A percentile compares a stretch with the other conserved stretches of the same genome.
phyloP scores from a whole-genome alignment of 805 yeast species.

The Kregervanrija fluxuum region DNA sequence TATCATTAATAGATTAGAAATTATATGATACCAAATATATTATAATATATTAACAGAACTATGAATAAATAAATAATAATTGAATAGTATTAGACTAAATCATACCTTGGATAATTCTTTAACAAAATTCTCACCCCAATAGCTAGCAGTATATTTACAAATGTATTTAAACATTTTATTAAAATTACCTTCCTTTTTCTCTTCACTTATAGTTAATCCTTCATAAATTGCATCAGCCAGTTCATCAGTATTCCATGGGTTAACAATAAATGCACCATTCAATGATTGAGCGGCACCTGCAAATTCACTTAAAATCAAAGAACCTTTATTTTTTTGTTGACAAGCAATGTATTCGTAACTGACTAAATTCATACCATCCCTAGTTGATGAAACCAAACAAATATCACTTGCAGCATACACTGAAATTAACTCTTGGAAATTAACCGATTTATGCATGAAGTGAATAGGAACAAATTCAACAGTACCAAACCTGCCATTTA shows the following conservation, averaged over 20 bases:
- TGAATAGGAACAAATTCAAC: slow-evolving; percentile 97
- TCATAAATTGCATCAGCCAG: slow-evolving; percentile 79
- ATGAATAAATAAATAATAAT: neutral
- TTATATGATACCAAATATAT: too few species aligned
- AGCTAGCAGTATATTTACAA: slow-evolving; percentile 88
- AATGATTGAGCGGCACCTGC: slow-evolving; percentile 99
- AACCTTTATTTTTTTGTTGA: slow-evolving; percentile 75
- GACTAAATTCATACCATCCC: slow-evolving; percentile 98
- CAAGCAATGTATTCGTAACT: slow-evolving; percentile 96
- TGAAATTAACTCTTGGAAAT: slow-evolving; percentile 86
- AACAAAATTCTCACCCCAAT: slow-evolving; percentile 96
- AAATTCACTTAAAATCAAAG: slow-evolving; percentile 84
- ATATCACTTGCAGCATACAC: slow-evolving; percentile 82
- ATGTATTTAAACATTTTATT: slow-evolving; percentile 80
- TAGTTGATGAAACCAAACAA: slow-evolving; percentile 86
- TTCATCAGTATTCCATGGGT: slow-evolving; percentile 98
- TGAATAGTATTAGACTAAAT: neutral
- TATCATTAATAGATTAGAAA: too few species aligned
- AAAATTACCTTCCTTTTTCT: slow-evolving; percentile 73
- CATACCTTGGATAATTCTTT: slow-evolving; percentile 49
- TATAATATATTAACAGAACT: too few species aligned
- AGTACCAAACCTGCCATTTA: slow-evolving; percentile 93
- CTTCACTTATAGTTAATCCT: slow-evolving; percentile 77
- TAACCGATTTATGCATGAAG: slow-evolving; percentile 86
- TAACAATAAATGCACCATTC: slow-evolving; percentile 88